Base-by-base conservation (phyloP, 805 yeast genomes). In the Kazachstania viticola region DNA sequence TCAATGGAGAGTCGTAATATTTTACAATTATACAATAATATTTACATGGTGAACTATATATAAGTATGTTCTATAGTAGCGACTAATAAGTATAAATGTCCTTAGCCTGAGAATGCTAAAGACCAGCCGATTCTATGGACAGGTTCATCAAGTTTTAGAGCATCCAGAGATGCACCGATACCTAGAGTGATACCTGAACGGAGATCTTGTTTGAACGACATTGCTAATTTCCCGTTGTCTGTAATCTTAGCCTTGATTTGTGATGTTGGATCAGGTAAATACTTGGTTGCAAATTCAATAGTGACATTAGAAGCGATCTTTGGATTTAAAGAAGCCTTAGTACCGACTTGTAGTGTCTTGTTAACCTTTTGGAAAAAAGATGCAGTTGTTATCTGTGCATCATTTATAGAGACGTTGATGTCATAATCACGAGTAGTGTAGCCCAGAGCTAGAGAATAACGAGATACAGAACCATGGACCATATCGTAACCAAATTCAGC, bases 91-190 rank as follows among this genome's bases (percentile, higher is more conserved):
- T n/a, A n/a, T n/a, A n/a, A n/a, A n/a, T n/a, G n/a, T n/a, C n/a
- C n/a, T n/a, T n/a, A 88, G 62, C 94, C 94, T 51, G 94, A 67
- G 71, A 88, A 88, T 45, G 94, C 73, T 62, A 91, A 73, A 36
- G 95, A 83, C 69, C 84, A 73, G 65, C 98, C 98, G 56, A 91
- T 72, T 76, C 91, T 87, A 78, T 91, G 98, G 56, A 91, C 94
- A 45, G 95, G 83, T 72, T 87, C 96, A 59, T 82, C 77, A 58
- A 88, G 73, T 65, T 88, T 81, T 65, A 87, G 74, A 54, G 96
- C 94, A 65, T 91, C 95, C 65, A 91, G 78, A 43, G 94, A 84
- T 52, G 93, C 81, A 73, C 98, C 98, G 46, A 91, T 73, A 62
- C 98, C 98, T 53, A 91, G 70, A 57, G 82, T 83, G 52, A 91